Base-by-base conservation (phyloP, 2,329 filamentous ascomycete species). In the Phaeoacremonium minimum region DNA sequence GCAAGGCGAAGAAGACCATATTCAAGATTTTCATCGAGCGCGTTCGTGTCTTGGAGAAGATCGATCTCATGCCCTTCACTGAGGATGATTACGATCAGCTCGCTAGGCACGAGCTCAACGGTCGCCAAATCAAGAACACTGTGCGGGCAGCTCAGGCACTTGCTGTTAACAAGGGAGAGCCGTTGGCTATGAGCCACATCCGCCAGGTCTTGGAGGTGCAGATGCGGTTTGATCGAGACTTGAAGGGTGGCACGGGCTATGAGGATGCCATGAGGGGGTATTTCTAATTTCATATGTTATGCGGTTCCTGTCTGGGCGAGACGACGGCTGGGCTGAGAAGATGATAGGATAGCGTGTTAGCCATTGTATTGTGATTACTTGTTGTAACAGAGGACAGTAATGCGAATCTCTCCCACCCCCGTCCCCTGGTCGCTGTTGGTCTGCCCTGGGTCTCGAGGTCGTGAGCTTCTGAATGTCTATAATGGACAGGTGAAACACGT, bases 191-290 rank as follows among this genome's bases (percentile, higher is more conserved):
- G 83, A 71, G 71, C 33, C 87, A 95, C 52, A 84, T 95, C 55
- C 77, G 76, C 47, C 77, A 87, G 43, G 87, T 95, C 11, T 72
- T 95, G n/a, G 85, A 89, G 30, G 87, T 94, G 3, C 83, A 85
- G 16, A 81, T 87, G 58, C 84, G 79, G 22, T 95, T 95, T 58
- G 85, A 91, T 45, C 75, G 81, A 18, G 88, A 95, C 55, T 67
- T 95, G 34, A 87, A 84, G 56, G 89, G 88, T 5, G 87, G 87
- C 0, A 71, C 76, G 1, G 87, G 87, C 1, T 94, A 87, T 49
- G 68, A 85, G 46, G 87, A 93, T 55, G 87, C 86, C 0, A 91
- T 93, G 87, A 73, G 84, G 46, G 86, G 83, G 52, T 93, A 93
- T 49, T 83, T 76, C 39, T 82, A 60, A 26, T 9, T 26, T n/a